Evolutionary conservation across 352 stramenopile species (phyloP), one percentile per base, ranked within the genome.

Genomic region (Phytophthora palmivora): DNA sequence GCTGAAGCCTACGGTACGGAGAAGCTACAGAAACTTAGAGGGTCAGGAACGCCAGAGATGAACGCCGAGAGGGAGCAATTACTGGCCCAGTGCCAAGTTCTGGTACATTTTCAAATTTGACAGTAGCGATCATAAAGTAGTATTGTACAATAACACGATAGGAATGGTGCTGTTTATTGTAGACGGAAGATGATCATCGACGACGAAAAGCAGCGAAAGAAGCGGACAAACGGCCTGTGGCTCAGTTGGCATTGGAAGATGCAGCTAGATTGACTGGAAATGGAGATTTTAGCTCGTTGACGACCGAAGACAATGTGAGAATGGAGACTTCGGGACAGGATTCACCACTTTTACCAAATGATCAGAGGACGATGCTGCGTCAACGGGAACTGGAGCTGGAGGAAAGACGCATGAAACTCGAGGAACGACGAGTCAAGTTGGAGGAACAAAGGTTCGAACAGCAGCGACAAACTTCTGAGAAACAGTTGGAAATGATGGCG

Each of bases 371-470:
- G 24, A 10, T 72, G 19, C 46, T 72, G 45, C 57, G 63, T 4
- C 63, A 72, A 30, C 43, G 58, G 1, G 57, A 72, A 19, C 38
- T 70, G 34, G 55, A 70, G 47, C 34, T 70, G 14, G 55, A 70
- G 38, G 62, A 70, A 38, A 33, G 58, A 36, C 39, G 50, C 21
- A 55, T 69, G 30, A 53, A 70, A 16, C 54, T 70, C 0, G 61
- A 70, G 21, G 54, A 69, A 39, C 49, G 63, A 24, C 57, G 63
- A 0, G 28, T 68, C 18, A 64, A 59, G 24, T 21, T 72, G 21
- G 63, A 72, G n/a, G 63, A 72, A 26, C 58, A 72, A 32, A 46
- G 50, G 2, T 72, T 72, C 5, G 50, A 72, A 22, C 63, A 72
- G 44, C 63, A 72, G 30, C 41, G 63, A 11, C 48, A 63, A 15